A percentile compares a stretch with the other conserved stretches of the same genome.
These are phyloP conservation scores for Venturia pyrina DNA, from an alignment of 2,329 filamentous ascomycete genomes.

Conservation along the genomic window DNA sequence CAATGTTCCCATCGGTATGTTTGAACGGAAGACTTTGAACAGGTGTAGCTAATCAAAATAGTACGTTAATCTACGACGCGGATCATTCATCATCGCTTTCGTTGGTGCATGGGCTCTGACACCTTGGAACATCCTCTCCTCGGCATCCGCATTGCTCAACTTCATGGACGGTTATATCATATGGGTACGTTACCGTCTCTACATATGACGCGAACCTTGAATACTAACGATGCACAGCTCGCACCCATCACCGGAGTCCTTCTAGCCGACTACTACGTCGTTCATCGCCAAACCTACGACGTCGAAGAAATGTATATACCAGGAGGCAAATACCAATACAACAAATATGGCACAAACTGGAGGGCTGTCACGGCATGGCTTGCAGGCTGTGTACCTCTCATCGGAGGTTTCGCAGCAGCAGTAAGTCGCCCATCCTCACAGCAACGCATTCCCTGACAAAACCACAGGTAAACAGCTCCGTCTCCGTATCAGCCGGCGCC, in stretches of 20 bases:
- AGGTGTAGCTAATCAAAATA: background rate
- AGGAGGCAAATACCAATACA: conserved; percentile 19
- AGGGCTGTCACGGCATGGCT: conserved; percentile 17
- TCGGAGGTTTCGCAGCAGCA: conserved; percentile 17
- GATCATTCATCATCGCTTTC: conserved; percentile 14
- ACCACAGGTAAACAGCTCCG: conserved; percentile 6
- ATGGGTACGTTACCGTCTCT: conserved; percentile 5
- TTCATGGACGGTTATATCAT: conserved; percentile 14
- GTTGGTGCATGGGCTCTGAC: conserved; percentile 13
- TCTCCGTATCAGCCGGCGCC: conserved; percentile 13
- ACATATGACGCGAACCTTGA: background rate
- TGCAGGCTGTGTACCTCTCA: conserved; percentile 17
- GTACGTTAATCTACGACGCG: conserved; percentile 13
- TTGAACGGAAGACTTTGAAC: too few species aligned
- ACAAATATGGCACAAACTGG: conserved; percentile 19
- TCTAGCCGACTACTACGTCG: conserved; percentile 18
- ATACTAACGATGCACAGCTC: conserved; percentile 2
- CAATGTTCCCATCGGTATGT: conserved; percentile 22
- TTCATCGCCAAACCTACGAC: conserved; percentile 16
- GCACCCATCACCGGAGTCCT: conserved; percentile 15
- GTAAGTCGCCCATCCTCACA: conserved; percentile 8
- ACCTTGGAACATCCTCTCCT: conserved; percentile 14
- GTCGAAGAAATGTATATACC: conserved; percentile 20
- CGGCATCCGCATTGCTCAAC: conserved; percentile 13
- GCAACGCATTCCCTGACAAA: background rate